Base-by-base conservation (phyloP, 169 alveolate species). In the Eimeria maxima region DNA sequence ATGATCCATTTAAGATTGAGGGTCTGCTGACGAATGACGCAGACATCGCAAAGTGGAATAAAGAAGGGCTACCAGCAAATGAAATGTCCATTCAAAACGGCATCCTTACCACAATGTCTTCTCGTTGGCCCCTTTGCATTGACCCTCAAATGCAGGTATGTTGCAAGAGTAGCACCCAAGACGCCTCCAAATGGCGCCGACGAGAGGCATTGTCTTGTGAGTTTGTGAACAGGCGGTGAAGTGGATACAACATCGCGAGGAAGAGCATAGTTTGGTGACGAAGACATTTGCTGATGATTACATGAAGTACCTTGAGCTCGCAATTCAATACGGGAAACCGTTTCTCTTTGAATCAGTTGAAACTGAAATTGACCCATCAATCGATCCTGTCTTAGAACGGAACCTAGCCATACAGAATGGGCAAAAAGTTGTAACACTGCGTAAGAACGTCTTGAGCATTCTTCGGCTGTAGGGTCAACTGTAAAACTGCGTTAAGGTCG, bases 281-380 rank as follows among this genome's bases (percentile, higher is more conserved):
- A 93, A 98, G 95, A 97, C 99, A 27, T 98, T 98, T 97, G 97
- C 98, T 83, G 98, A 98, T 65, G 98, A 98, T 90, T 99, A 97
- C 97, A 96, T 98, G 95, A 98, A 98, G 97, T 95, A 95, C 93
- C 97, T 99, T n/a, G 99, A 99, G 96, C 97, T 97, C 93, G 98
- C 99, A 29, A 97, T 98, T 55, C 97, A 95, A 74, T 98, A 97
- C 95, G 99, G 99, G 63, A 98, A 98, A 91, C 98, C 99, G 44
- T 98, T 98, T 53, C 97, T 98, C 57, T 98, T 99, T 74, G 99
- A 99, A 96, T 98, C 97, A 57, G 98, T 98, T 80, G 99, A 99
- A 95, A 99, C 98, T 83, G 99, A 98, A 87, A 96, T 99, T 44
- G 99, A 99, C 95, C 99, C 99, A 29, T 98, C 98, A 97, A 98